phyloP scores from a whole-genome alignment of 345 rosid species.

The Fremontodendron californicum region DNA sequence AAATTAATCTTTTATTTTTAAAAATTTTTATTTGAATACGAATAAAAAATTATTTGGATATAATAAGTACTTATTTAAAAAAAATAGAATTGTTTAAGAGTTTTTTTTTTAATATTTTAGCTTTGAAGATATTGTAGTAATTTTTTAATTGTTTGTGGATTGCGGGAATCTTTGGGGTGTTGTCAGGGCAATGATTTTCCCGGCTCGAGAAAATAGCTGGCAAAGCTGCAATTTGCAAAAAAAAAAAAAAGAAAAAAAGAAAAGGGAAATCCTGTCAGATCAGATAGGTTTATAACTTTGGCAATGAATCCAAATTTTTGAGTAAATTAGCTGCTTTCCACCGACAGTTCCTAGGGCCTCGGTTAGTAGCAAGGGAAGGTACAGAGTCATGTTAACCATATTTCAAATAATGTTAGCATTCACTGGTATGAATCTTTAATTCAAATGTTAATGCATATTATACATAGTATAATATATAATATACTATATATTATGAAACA shows the following conservation, averaged over 20 bases:
- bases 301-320: neutral
- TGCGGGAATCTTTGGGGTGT: neutral
- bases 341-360: conserved; percentile 49
- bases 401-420: conserved; percentile 41
- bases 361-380: conserved; percentile 52
- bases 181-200: conserved; percentile 15
- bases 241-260: no score
- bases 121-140: no score
- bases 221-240: conserved; percentile 1
- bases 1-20: no score
- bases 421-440: conserved; percentile 36
- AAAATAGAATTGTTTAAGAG: no score
- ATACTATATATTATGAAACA: no score
- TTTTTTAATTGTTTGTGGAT: neutral
- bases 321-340: conserved; percentile 5
- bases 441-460: neutral
- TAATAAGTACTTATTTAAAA: no score
- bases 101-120: no score
- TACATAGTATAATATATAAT: no score
- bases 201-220: conserved; percentile 16
- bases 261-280: neutral
- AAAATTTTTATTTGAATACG: no score
- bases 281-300: neutral
- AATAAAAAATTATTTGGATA: no score
- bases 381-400: conserved; percentile 39